phyloP scores from a whole-genome alignment of 805 yeast species.

The Sugiyamaella chiloensis region DNA sequence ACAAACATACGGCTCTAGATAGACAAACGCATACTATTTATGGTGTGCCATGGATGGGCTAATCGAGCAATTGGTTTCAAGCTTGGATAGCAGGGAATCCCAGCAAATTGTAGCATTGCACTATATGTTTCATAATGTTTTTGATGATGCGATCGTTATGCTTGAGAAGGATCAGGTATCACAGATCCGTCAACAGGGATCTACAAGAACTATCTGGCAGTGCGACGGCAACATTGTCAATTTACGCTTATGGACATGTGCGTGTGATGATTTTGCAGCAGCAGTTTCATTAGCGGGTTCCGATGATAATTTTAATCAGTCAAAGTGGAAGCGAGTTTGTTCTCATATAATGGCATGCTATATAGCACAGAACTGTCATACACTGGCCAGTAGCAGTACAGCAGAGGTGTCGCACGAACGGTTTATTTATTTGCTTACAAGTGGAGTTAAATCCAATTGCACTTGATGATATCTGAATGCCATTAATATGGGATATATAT shows the following conservation, averaged over 20 bases:
- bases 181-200: background rate
- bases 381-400: no score
- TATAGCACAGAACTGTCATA: no score
- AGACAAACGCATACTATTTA: no score
- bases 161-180: constrained; percentile 17
- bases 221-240: constrained; percentile 14
- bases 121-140: constrained; percentile 21
- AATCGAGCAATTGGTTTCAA: background rate
- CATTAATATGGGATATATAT: no score
- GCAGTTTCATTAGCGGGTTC: background rate
- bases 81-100: background rate
- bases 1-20: no score
- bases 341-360: constrained; percentile 24
- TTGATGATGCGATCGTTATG: constrained; percentile 23
- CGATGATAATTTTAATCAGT: constrained; percentile 2
- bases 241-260: constrained; percentile 21
- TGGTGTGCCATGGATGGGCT: background rate
- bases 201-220: background rate
- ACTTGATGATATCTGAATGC: no score
- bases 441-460: no score
- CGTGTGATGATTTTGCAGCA: constrained; percentile 19
- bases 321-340: constrained; percentile 18
- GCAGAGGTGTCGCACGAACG: no score
- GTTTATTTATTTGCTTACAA: no score
- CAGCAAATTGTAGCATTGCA: constrained; percentile 20